These are phyloP conservation scores for Lactarius quietus DNA, from an alignment of 768 basidiomycete genomes.

Conservation along the genomic window DNA sequence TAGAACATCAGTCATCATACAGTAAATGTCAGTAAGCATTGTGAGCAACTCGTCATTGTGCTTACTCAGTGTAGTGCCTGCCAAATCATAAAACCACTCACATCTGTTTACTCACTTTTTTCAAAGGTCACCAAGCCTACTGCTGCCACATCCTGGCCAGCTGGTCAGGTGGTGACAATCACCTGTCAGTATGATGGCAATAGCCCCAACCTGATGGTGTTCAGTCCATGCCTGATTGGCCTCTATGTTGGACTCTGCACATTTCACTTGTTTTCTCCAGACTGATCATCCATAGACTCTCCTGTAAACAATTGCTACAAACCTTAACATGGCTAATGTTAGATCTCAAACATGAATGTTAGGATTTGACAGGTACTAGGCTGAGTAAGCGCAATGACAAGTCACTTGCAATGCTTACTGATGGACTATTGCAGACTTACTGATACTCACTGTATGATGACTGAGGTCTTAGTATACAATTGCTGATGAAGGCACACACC, in stretches of 20 bases:
- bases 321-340: constrained; percentile 50
- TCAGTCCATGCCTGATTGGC: constrained; percentile 49
- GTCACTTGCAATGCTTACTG: too few species aligned
- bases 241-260: constrained; percentile 51
- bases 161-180: constrained; percentile 48
- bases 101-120: background rate
- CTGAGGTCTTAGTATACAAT: too few species aligned
- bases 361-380: too few species aligned
- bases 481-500: too few species aligned
- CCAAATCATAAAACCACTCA: too few species aligned
- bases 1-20: too few species aligned
- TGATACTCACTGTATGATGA: too few species aligned
- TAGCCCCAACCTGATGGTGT: constrained; percentile 46
- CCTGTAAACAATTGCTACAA: constrained; percentile 49
- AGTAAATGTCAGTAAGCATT: too few species aligned
- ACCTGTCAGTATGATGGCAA: constrained; percentile 56
- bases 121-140: constrained; percentile 57
- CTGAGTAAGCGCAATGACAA: too few species aligned
- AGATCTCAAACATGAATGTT: constrained; percentile 49
- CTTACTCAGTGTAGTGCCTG: too few species aligned
- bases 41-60: too few species aligned
- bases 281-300: constrained; percentile 42
- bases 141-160: constrained; percentile 42
- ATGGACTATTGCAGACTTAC: too few species aligned
- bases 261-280: background rate